Base-by-base conservation (phyloP, 2,329 filamentous ascomycete species). In the Trichophyton benhamiae region DNA sequence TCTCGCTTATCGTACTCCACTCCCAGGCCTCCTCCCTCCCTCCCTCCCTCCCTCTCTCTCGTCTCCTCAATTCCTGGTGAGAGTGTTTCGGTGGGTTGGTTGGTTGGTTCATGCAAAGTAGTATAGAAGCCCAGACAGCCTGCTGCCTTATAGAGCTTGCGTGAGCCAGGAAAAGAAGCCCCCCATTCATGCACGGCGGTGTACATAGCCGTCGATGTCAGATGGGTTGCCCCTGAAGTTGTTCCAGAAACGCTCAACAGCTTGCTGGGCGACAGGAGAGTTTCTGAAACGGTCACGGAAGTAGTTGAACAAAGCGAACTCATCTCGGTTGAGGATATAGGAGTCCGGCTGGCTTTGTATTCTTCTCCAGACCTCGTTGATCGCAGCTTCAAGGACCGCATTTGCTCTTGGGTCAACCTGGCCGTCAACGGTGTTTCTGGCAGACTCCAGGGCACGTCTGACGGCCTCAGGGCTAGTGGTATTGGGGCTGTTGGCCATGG, bases 301-400 rank as follows among this genome's bases (percentile, higher is more conserved):
- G 74, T 87, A 92, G 77, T 94, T 95, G 82, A 95, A 91, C 63
- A 95, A 80, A 60, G 88, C 84, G 69, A 94, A 95, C 75, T 95
- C 89, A 73, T 89, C 84, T 64, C 81, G 79, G 38, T 79, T 84
- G 77, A 95, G 84, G 65, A 94, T 74, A 73, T 92, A 95, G n/a
- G 78, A 78, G 55, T 75, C 69, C 1, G 87, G 87, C 36, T 86
- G 77, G 2, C 78, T 77, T 67, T 85, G 76, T 61, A 95, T 80
- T 67, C 83, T 85, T 49, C 70, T 71, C 88, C 88, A 92, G 65
- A 91, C 82, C 64, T 82, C 77, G 1, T 75, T 70, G 58, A 90
- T 76, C 33, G 83, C 85, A 58, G 72, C 72, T 70, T 91, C 85
- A 44, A 95, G 83, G 61, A 87, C 83, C 63, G 78, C 77, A 68